These are phyloP conservation scores for Thymus quinquecostatus DNA, from an alignment of 257 asterid species.

Conservation along the genomic window DNA sequence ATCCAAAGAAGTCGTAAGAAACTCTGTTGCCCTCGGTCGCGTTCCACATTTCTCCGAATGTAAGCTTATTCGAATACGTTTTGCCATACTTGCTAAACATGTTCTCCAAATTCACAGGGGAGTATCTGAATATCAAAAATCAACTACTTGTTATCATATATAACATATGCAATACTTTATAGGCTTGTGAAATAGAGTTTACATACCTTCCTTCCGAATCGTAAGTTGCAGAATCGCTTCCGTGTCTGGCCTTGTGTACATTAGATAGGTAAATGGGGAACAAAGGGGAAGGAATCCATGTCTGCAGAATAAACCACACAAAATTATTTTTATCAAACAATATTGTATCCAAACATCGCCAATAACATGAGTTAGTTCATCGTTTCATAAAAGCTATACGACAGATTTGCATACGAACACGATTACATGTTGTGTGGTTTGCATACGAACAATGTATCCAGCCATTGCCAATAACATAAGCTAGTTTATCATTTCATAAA, in stretches of 20 bases:
- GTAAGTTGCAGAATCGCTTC: conserved; percentile 74
- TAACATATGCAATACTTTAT: neutral
- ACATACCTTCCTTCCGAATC: conserved; percentile 79
- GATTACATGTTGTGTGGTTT: too few species aligned
- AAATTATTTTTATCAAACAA: too few species aligned
- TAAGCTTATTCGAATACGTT: conserved; percentile 70
- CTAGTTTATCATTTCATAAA: too few species aligned
- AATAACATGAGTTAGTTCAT: too few species aligned
- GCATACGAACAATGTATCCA: too few species aligned
- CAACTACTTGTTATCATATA: neutral
- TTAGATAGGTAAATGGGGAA: conserved; percentile 66
- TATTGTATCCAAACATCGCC: too few species aligned
- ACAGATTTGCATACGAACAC: too few species aligned
- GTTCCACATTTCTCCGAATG: conserved; percentile 61
- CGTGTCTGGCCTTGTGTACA: conserved; percentile 78
- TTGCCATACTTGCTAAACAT: conserved; percentile 70
- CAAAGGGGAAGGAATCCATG: conserved; percentile 73
- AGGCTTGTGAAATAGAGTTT: neutral
- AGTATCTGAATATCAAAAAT: conserved; percentile 39
- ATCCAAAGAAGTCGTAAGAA: conserved; percentile 61
- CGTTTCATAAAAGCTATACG: too few species aligned
- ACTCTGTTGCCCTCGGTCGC: conserved; percentile 72
- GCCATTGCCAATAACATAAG: too few species aligned
- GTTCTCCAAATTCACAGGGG: conserved; percentile 71
- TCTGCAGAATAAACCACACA: conserved; percentile 33